A percentile compares a stretch with the other conserved stretches of the same genome.
Evolutionary conservation across 345 rosid species (phyloP).

Genomic region (Salix arbutifolia): DNA sequence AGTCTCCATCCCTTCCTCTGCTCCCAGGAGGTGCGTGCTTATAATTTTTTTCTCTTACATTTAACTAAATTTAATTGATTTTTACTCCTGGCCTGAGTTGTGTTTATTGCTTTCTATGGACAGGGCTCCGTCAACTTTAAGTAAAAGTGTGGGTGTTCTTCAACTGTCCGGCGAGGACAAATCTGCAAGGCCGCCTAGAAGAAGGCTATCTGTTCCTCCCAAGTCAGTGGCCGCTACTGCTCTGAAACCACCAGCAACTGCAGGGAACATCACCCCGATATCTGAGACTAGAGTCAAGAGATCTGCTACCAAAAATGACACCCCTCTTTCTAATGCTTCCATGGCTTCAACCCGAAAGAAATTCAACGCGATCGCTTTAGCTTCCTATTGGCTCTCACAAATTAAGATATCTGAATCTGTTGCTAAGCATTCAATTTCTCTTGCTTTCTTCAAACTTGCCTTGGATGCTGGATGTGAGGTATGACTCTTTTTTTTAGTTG

Average conservation of each 20-base stretch:
- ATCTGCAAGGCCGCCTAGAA: conserved; percentile 60
- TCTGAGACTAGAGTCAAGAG: conserved; percentile 54
- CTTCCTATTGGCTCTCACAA: conserved; percentile 71
- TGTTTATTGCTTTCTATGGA: conserved; percentile 29
- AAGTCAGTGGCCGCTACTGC: conserved; percentile 42
- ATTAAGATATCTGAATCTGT: conserved; percentile 74
- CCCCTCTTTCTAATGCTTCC: conserved; percentile 50
- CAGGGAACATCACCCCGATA: conserved; percentile 46
- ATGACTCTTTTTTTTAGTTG: background rate
- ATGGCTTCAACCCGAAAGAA: conserved; percentile 48
- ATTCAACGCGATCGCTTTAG: conserved; percentile 43
- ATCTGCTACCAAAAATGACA: conserved; percentile 39
- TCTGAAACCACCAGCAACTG: conserved; percentile 18
- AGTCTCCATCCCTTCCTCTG: conserved; percentile 46
- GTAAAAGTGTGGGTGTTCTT: conserved; percentile 71
- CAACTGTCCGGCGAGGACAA: conserved; percentile 64
- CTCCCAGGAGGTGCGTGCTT: conserved; percentile 36
- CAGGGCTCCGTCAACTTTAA: conserved; percentile 43
- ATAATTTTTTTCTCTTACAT: too few relatives aligned
- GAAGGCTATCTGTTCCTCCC: conserved; percentile 69
- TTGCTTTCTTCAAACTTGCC: conserved; percentile 89
- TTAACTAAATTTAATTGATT: too few relatives aligned
- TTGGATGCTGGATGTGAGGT: conserved; percentile 86
- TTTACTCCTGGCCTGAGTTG: background rate
- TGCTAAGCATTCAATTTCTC: conserved; percentile 67